Evolutionary conservation across 106 monocot species (phyloP), one percentile per base, ranked within the genome.

Genomic region (Platanthera zijinensis): DNA sequence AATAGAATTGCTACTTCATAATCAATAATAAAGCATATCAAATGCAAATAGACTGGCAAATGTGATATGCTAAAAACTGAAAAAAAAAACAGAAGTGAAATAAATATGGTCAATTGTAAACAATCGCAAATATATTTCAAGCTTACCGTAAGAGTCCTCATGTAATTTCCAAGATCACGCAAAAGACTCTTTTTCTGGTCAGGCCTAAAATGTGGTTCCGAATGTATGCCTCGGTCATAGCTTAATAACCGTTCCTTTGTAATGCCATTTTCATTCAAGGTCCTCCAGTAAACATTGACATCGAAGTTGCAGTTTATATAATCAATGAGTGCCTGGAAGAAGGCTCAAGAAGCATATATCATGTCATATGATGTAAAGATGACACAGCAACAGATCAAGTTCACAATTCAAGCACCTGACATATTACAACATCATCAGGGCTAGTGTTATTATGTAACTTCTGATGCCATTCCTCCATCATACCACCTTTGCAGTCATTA

Each of bases 381-480:
- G 6, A 46, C 39, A 28, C 72, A 70, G 50, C 28, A 57, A 50
- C n/a, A 77, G 17, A 3, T 22, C 45, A 59, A 69, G 17, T 67
- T 28, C 49, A 76, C 13, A 57, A 19, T 53, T 77, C 21, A 67
- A 72, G 6, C 88, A 97, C 96, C 97, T 99, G 97, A 74, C 97
- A 99, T 74, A 99, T 99, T 49, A 99, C 85, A 30, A 94, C 87
- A 78, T 99, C 97, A 94, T 99, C 97, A 73, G 97, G 97, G 77
- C 97, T 99, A 13, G 97, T 99, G 80, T 99, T 99, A 76, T 99
- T 99, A 66, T 99, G 97, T 45, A 99, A 87, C 72, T 99, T 94
- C 76, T 94, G 97, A 81, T 99, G 97, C 93, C 94, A 99, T 85
- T 94, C 94, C 76, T 99, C 97, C 93, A 97, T 97, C 89, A 97